These are phyloP conservation scores for Tremellales sp. DNA, from an alignment of 1,284 basidiomycete species.

Conservation along the genomic window DNA sequence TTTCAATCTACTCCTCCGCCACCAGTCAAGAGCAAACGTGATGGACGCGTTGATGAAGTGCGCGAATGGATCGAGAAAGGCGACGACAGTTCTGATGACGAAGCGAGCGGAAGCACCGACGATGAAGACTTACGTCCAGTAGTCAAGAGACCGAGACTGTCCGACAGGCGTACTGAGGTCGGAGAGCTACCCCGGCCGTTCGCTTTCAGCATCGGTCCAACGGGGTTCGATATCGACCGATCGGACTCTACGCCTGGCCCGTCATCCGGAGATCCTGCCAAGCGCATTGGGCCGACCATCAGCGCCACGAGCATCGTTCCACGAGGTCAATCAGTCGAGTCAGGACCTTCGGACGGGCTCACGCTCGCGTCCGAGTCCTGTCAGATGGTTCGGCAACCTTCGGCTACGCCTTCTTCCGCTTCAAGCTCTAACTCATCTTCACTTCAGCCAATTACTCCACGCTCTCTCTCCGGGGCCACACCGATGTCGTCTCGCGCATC, in stretches of 20 bases:
- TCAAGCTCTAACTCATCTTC: slow-evolving; percentile 1
- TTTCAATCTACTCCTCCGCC: no score
- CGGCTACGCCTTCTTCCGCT: slow-evolving; percentile 2
- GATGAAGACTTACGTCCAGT: slow-evolving; percentile 3
- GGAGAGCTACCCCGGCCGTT: slow-evolving; percentile 10
- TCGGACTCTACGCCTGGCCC: background rate
- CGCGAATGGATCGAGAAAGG: slow-evolving; percentile 18
- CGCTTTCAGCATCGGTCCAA: slow-evolving; percentile 28
- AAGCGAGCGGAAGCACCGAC: slow-evolving; percentile 11
- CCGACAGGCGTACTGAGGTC: background rate
- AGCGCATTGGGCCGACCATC: background rate
- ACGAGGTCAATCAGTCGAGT: background rate
- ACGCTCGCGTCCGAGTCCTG: background rate
- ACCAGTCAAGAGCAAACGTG: no score
- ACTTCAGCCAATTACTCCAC: no score
- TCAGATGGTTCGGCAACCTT: background rate
- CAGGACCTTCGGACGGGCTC: background rate
- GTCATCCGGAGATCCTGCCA: background rate
- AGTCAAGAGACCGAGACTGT: background rate
- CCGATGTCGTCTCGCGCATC: no score
- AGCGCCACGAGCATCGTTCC: no score
- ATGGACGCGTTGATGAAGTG: no score
- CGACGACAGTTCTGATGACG: slow-evolving; percentile 30
- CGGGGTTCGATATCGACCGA: slow-evolving; percentile 19
- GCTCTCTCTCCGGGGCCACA: no score